These are phyloP conservation scores for Citrus medica DNA, from an alignment of 345 rosid species.

Conservation along the genomic window DNA sequence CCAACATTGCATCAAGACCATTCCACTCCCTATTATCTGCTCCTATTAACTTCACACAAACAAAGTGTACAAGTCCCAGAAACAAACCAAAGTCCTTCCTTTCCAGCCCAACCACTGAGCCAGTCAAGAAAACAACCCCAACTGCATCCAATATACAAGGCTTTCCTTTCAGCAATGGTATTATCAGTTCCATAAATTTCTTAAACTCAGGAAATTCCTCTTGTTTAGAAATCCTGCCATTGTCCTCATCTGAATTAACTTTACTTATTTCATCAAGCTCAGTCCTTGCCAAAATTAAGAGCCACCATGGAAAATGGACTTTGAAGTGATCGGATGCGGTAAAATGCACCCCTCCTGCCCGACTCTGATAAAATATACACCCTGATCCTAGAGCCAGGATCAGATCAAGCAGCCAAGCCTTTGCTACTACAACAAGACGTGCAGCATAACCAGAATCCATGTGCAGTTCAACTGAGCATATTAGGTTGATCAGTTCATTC, in stretches of 20 bases:
- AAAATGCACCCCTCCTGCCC: conserved; percentile 28
- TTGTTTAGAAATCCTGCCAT: conserved; percentile 25
- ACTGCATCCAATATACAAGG: conserved; percentile 51
- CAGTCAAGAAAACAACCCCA: conserved; percentile 53
- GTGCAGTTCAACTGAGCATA: conserved; percentile 41
- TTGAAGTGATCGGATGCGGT: conserved; percentile 39
- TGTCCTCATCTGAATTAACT: conserved; percentile 35
- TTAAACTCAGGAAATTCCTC: conserved; percentile 39
- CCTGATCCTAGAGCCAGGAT: conserved; percentile 68
- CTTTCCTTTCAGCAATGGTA: conserved; percentile 44
- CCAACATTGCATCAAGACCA: conserved; percentile 66
- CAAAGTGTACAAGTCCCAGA: conserved; percentile 56
- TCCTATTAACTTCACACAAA: conserved; percentile 51
- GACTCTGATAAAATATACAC: conserved; percentile 35
- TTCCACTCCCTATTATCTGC: conserved; percentile 64
- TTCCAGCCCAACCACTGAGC: conserved; percentile 51
- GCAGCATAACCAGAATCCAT: conserved; percentile 51
- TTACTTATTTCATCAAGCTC: conserved; percentile 42
- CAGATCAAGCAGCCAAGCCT: conserved; percentile 89
- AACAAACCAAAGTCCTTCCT: conserved; percentile 52
- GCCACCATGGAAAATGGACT: conserved; percentile 63
- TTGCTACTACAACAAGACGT: conserved; percentile 49
- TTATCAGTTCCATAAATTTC: conserved; percentile 37
- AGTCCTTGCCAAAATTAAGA: conserved; percentile 41
- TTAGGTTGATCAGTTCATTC: conserved; percentile 55